Conservation (phyloP, 2,329 filamentous ascomycete species). For the Fusarium sp. region DNA sequence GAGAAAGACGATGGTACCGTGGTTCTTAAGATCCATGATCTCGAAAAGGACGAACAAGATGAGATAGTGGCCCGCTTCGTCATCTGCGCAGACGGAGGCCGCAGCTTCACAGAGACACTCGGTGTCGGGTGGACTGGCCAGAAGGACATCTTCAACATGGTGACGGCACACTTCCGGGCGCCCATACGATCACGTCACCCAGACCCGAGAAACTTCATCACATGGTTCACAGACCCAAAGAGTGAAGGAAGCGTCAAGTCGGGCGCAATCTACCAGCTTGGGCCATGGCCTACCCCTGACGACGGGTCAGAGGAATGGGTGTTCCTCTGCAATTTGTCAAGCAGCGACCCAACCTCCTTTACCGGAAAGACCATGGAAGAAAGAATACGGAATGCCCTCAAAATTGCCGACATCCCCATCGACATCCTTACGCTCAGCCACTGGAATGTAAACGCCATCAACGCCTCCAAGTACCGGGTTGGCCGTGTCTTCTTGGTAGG, state of each 20-base stretch:
- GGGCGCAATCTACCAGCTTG: background rate
- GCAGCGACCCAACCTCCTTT: background rate
- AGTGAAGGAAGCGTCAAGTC: background rate
- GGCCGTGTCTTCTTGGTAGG: background rate
- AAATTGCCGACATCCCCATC: background rate
- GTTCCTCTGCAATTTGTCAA: background rate
- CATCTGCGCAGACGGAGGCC: background rate
- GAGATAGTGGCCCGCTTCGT: background rate
- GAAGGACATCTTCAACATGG: background rate
- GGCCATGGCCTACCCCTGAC: background rate
- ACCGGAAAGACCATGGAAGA: background rate
- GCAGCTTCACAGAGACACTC: background rate
- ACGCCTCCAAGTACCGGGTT: background rate
- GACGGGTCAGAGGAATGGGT: background rate
- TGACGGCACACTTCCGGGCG: background rate
- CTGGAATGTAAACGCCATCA: background rate
- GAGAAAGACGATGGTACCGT: background rate
- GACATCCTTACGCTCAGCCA: background rate
- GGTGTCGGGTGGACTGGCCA: background rate
- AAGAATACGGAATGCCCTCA: background rate
- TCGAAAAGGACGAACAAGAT: background rate
- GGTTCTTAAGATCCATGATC: background rate
- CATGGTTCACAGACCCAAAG: background rate
- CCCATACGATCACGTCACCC: background rate
- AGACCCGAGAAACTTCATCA: background rate